phyloP scores from a whole-genome alignment of 83 land plant species.

The Picea mariana region DNA sequence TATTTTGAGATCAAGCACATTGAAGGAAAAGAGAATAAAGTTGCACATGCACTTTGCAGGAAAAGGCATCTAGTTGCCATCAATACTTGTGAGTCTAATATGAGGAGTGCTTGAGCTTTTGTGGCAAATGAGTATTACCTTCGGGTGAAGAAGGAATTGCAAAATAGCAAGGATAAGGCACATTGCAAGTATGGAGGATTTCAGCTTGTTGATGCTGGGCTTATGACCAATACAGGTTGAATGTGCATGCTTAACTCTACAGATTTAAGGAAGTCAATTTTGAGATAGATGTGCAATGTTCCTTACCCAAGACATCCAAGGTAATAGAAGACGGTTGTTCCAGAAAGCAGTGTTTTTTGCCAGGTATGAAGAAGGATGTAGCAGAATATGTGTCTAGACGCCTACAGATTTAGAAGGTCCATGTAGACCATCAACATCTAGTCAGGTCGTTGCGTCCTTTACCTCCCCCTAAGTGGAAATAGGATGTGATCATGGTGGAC shows the following conservation, averaged over 20 bases:
- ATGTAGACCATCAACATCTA: not conserved
- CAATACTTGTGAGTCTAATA: too few relatives aligned
- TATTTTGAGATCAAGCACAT: too few relatives aligned
- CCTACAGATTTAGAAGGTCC: not conserved
- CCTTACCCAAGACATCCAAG: not conserved
- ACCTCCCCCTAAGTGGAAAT: not conserved
- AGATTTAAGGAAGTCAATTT: not conserved
- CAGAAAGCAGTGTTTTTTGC: not conserved
- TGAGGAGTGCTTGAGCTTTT: not conserved
- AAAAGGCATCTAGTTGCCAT: not conserved
- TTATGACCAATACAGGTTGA: not conserved
- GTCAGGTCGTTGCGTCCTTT: not conserved
- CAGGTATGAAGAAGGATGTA: not conserved
- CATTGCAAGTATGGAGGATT: too few relatives aligned
- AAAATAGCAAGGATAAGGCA: too few relatives aligned
- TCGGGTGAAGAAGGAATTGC: too few relatives aligned
- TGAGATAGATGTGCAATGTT: not conserved
- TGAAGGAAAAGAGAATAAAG: not conserved
- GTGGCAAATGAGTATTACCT: not conserved
- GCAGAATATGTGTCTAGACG: not conserved
- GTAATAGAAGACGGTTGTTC: not conserved
- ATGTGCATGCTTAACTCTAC: not conserved
- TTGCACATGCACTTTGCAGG: not conserved
- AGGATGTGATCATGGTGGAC: not conserved
- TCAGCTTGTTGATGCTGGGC: not conserved